Conservation (phyloP, 257 asterid genomes). For the Nicotiana otophora region DNA sequence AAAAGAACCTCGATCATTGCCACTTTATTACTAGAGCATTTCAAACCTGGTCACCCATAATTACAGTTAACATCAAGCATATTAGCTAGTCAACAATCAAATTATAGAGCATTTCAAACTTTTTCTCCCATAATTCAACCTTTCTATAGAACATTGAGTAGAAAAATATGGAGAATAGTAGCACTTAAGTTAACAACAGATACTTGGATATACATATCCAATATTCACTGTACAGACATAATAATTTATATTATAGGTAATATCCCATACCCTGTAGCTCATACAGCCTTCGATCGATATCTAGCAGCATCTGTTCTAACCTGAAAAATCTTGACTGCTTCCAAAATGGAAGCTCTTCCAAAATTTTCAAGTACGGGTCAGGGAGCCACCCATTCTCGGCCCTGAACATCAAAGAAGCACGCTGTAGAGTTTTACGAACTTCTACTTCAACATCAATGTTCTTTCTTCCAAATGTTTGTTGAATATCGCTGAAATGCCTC, state of each 20-base stretch:
- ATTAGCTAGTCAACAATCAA: background rate
- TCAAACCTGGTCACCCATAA: too few species aligned
- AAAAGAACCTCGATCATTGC: too few species aligned
- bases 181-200: background rate
- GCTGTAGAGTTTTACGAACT: constrained; percentile 22
- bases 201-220: background rate
- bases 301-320: constrained; percentile 18
- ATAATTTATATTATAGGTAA: background rate
- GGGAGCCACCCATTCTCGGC: constrained; percentile 15
- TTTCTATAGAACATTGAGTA: background rate
- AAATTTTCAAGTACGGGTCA: constrained; percentile 15
- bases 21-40: too few species aligned
- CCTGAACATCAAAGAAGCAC: constrained; percentile 32
- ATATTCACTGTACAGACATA: background rate
- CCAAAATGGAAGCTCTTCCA: constrained; percentile 40
- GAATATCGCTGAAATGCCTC: constrained; percentile 27
- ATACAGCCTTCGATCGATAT: constrained; percentile 14
- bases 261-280: background rate
- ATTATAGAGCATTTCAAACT: background rate
- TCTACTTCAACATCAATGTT: constrained; percentile 17
- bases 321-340: constrained; percentile 26
- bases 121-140: background rate
- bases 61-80: too few species aligned
- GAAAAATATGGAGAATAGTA: background rate
- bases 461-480: constrained; percentile 36